Evolutionary conservation across 192 early-diverging fungal species (phyloP).

Genomic region (Umbelopsis isabellina): DNA sequence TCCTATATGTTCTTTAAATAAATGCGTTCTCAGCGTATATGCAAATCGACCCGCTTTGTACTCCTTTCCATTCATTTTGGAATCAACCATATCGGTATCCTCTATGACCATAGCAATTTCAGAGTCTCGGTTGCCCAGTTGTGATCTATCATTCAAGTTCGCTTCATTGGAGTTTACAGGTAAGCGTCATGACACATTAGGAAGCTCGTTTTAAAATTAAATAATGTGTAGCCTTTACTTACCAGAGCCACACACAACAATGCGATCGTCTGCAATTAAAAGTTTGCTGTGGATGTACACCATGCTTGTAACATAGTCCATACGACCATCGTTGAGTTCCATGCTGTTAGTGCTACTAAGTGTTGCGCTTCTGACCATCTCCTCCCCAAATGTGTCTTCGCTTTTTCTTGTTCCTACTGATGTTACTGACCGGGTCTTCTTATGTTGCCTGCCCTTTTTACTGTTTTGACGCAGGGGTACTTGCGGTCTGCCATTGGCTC

Average conservation of each 20-base stretch:
- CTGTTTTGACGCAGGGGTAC: neutral
- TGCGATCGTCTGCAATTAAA: slow-evolving; percentile 86
- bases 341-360: slow-evolving; percentile 8
- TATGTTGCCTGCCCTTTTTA: slow-evolving; percentile 1
- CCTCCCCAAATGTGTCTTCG: slow-evolving; percentile 2
- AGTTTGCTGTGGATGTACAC: slow-evolving; percentile 88
- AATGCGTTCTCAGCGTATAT: slow-evolving; percentile 66
- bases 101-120: slow-evolving; percentile 87
- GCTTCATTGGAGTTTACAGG: slow-evolving; percentile 20
- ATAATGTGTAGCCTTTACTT: slow-evolving; percentile 1
- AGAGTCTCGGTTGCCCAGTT: slow-evolving; percentile 84
- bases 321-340: slow-evolving; percentile 29
- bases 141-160: slow-evolving; percentile 59
- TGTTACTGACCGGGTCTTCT: neutral
- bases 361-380: slow-evolving; percentile 13
- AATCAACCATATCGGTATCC: slow-evolving; percentile 70
- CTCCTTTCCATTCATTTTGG: slow-evolving; percentile 73
- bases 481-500: neutral
- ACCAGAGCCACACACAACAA: slow-evolving; percentile 80
- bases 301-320: slow-evolving; percentile 73
- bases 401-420: slow-evolving; percentile 4
- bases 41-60: slow-evolving; percentile 76
- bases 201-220: neutral
- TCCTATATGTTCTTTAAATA: slow-evolving; percentile 88
- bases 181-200: neutral